Evolutionary conservation across 2,329 filamentous ascomycete genomes (phyloP).

Genomic region (Byssoonygena ceratinophila): DNA sequence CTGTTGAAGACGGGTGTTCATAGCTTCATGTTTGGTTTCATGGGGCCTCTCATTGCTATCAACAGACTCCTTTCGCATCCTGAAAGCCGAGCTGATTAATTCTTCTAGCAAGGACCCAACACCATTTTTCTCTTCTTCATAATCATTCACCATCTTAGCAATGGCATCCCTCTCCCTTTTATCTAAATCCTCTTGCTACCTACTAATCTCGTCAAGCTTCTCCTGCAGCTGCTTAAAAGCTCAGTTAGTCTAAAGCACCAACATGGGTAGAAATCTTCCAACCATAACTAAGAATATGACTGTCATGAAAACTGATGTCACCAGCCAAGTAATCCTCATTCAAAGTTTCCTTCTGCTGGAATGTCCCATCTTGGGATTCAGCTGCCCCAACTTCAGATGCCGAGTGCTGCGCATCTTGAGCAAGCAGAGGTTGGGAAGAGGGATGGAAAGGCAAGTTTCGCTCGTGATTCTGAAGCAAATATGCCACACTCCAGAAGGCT

Average conservation of each 20-base stretch:
- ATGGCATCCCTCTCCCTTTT: background rate
- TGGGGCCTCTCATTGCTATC: background rate
- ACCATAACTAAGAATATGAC: no score
- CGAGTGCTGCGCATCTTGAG: background rate
- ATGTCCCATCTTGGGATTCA: background rate
- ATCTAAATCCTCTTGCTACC: background rate
- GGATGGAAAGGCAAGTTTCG: background rate
- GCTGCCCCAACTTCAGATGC: background rate
- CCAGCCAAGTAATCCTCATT: no score
- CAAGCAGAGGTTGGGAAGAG: conserved; percentile 1
- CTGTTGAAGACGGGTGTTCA: no score
- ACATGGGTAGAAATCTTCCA: no score
- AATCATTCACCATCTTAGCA: conserved; percentile 2
- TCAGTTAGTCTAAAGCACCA: no score
- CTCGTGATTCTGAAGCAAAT: conserved; percentile 1
- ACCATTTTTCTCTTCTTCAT: background rate
- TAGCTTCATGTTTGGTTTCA: no score
- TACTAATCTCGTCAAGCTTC: conserved; percentile 1
- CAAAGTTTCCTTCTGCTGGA: background rate
- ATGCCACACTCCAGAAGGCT: background rate
- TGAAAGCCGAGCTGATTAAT: background rate
- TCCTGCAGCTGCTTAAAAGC: background rate
- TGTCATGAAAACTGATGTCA: no score
- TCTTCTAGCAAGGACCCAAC: conserved; percentile 5
- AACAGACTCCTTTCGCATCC: background rate